phyloP scores from a whole-genome alignment of 1,284 basidiomycete species.

The Athelia psychrophila region DNA sequence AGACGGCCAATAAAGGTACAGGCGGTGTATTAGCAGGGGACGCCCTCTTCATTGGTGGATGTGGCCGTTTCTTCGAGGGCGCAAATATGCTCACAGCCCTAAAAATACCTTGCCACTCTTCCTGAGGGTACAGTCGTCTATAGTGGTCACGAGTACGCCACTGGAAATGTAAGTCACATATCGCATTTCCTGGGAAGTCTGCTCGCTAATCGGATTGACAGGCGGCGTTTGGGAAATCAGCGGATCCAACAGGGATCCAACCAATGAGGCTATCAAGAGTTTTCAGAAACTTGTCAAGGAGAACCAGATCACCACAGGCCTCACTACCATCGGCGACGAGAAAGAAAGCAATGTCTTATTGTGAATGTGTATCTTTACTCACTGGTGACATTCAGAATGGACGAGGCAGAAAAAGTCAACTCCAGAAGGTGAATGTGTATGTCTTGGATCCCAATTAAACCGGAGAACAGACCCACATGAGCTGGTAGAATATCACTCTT shows the following conservation, averaged over 20 bases:
- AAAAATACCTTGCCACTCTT: slow-evolving; percentile 70
- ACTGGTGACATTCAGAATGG: slow-evolving; percentile 42
- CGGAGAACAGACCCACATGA: too few species aligned
- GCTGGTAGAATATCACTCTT: too few species aligned
- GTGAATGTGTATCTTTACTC: slow-evolving; percentile 39
- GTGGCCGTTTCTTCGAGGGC: slow-evolving; percentile 96
- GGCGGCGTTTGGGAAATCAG: slow-evolving; percentile 50
- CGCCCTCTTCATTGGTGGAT: slow-evolving; percentile 92
- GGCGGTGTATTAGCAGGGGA: slow-evolving; percentile 94
- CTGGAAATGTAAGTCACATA: slow-evolving; percentile 62
- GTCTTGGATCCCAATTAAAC: too few species aligned
- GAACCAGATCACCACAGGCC: slow-evolving; percentile 65
- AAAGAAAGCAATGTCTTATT: slow-evolving; percentile 87
- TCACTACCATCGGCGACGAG: slow-evolving; percentile 83
- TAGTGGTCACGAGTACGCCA: slow-evolving; percentile 93
- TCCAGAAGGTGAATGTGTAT: slow-evolving; percentile 49
- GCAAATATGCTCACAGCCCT: slow-evolving; percentile 85
- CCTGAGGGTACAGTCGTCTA: slow-evolving; percentile 84
- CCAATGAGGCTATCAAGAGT: slow-evolving; percentile 52
- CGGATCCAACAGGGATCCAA: too few species aligned
- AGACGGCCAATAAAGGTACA: slow-evolving; percentile 38
- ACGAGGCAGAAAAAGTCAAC: slow-evolving; percentile 79
- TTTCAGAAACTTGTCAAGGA: slow-evolving; percentile 52
- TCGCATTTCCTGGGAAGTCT: too few species aligned
- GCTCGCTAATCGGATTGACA: too few species aligned